Evolutionary conservation across 1,284 basidiomycete species (phyloP).

Genomic region (Trametes versicolor): DNA sequence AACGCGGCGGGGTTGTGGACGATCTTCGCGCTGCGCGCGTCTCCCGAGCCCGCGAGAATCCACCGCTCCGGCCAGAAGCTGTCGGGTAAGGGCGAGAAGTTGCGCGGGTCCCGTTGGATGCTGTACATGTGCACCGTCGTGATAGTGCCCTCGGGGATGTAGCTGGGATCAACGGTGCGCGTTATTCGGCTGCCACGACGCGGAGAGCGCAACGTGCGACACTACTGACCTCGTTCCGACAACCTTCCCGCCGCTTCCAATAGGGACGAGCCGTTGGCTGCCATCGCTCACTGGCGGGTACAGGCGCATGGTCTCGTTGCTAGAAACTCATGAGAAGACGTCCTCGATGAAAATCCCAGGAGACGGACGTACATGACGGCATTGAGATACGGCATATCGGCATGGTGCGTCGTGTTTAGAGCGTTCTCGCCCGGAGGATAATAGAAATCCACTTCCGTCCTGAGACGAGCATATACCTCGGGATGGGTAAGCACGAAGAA

Average conservation of each 20-base stretch:
- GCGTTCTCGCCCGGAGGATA: conserved; percentile 43
- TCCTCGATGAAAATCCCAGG: not conserved
- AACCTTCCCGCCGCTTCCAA: conserved; percentile 38
- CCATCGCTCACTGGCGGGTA: conserved; percentile 66
- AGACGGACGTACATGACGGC: conserved; percentile 43
- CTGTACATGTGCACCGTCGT: conserved; percentile 41
- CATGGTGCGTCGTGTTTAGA: conserved; percentile 38
- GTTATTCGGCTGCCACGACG: not conserved
- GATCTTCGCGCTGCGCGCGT: conserved; percentile 26
- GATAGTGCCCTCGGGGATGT: conserved; percentile 43
- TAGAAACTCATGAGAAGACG: conserved; percentile 40
- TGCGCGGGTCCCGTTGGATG: conserved; percentile 45
- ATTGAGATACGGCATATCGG: conserved; percentile 45
- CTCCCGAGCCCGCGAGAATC: conserved; percentile 34
- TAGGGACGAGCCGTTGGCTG: conserved; percentile 55
- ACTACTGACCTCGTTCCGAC: conserved; percentile 44
- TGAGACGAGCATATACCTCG: conserved; percentile 37
- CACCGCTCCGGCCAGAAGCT: conserved; percentile 47
- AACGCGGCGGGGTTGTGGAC: conserved; percentile 41
- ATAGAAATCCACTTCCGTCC: conserved; percentile 42
- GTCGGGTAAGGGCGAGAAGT: conserved; percentile 45
- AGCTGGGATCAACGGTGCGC: conserved; percentile 25
- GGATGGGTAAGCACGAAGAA: conserved; percentile 40
- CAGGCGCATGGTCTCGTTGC: conserved; percentile 68
- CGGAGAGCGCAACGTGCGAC: not conserved